Evolutionary conservation across 768 basidiomycete species (phyloP), one percentile per base, ranked within the genome.

Genomic region (Mycena galopus): DNA sequence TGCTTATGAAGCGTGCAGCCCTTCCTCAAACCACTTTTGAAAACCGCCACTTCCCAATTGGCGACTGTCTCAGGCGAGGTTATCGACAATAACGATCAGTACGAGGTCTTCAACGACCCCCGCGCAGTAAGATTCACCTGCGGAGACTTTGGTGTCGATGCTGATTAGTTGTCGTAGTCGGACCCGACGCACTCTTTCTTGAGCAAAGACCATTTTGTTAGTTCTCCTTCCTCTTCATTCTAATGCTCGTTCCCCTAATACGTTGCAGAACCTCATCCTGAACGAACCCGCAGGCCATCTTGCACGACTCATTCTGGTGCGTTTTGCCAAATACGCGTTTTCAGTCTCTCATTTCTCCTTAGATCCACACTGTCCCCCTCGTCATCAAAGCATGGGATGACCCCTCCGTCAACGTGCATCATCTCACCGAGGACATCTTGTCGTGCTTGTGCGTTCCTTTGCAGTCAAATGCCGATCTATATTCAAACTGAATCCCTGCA

Each of bases 181-280:
- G 95, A 96, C 78, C 95, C 95, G 4, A 96, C 94, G 3, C 94
- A 96, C 79, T 95, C 94, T 4, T 94, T 94, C 86, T 81, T 96
- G 81, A 94, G 93, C 79, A 96, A 96, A 83, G 94, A 96, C 78
- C 94, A 96, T 77, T 95, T 95, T 75, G 93, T 93, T 74, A 77
- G 92, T 86, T n/a, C 35, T 25, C 29, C 21, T 44, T 37, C 3
- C 35, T 32, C 11, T 58, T 56, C 47, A 50, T 17, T 2, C n/a
- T 14, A 17, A 32, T 14, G 51, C 57, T 65, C 57, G n/a, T 37
- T 57, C 70, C n/a, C 60, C 67, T 67, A 50, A 81, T 57, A 25
- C 55, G 7, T 21, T 65, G 32, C 42, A 93, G 93, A 93, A 94
- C 78, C 83, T 94, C 30, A 92, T 94, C 58, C 82, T 96, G 19